Evolutionary conservation across 2,329 filamentous ascomycete species (phyloP).

Genomic region (Colletotrichum costaricense): DNA sequence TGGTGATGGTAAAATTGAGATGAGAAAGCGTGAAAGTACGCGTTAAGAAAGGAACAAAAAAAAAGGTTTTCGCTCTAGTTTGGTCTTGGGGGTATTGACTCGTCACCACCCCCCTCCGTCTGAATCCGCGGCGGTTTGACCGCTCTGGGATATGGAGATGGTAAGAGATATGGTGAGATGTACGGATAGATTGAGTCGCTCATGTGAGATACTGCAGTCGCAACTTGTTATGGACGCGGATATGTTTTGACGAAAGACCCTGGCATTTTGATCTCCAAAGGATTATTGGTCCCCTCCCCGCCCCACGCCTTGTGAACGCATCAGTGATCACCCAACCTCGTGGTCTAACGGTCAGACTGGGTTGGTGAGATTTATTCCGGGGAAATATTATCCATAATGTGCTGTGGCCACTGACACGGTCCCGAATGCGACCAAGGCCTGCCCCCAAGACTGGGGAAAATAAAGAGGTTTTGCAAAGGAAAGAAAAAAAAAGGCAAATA

Average conservation of each 20-base stretch:
- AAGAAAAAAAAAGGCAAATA: constrained; percentile 1
- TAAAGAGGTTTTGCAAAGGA: neutral
- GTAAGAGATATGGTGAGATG: neutral
- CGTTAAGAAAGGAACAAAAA: neutral
- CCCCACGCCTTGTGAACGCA: neutral
- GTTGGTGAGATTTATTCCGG: neutral
- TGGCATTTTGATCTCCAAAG: neutral
- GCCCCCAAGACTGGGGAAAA: constrained; percentile 7
- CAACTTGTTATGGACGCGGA: neutral
- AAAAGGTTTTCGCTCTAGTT: neutral
- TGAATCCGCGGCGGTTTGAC: constrained; percentile 6
- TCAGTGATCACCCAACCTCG: neutral
- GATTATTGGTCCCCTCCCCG: neutral
- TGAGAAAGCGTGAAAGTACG: neutral
- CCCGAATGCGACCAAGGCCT: neutral
- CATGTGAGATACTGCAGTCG: constrained; percentile 21
- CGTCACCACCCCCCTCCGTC: neutral
- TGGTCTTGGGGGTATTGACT: neutral
- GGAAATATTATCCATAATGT: neutral
- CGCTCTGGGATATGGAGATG: neutral
- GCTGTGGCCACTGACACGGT: neutral
- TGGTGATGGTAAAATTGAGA: neutral
- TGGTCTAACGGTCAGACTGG: neutral
- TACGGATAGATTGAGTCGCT: too few relatives aligned
- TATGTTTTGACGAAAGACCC: neutral